phyloP scores from a whole-genome alignment of 805 yeast genomes.

The Lachancea nothofagi region DNA sequence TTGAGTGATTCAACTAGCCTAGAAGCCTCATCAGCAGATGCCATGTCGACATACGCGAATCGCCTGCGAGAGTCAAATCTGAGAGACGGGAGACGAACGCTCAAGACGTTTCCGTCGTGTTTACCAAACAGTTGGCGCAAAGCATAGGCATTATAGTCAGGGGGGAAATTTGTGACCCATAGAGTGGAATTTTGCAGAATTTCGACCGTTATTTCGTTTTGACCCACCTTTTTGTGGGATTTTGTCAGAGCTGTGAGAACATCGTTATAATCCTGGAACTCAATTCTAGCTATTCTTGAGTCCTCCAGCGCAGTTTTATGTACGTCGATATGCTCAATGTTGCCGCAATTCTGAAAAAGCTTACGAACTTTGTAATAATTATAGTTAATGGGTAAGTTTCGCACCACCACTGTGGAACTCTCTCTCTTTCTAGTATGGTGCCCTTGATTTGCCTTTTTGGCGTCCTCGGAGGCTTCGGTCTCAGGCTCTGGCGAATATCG shows the following conservation, averaged over 20 bases:
- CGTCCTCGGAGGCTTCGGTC: background rate
- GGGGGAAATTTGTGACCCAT: slow-evolving; percentile 75
- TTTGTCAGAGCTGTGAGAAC: slow-evolving; percentile 57
- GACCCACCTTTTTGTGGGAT: slow-evolving; percentile 44
- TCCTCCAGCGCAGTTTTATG: slow-evolving; percentile 17
- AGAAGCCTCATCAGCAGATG: slow-evolving; percentile 38
- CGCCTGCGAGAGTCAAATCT: slow-evolving; percentile 50
- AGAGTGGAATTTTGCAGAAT: slow-evolving; percentile 46
- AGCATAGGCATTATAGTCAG: slow-evolving; percentile 38
- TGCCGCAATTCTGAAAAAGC: slow-evolving; percentile 61
- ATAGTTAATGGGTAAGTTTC: slow-evolving; percentile 39
- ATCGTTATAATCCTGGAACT: slow-evolving; percentile 44
- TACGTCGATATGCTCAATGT: slow-evolving; percentile 36
- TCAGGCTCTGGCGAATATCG: background rate
- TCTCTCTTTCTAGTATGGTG: slow-evolving; percentile 50
- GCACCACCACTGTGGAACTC: slow-evolving; percentile 49
- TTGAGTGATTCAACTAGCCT: slow-evolving; percentile 40
- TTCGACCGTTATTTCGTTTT: slow-evolving; percentile 40
- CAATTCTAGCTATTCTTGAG: slow-evolving; percentile 47
- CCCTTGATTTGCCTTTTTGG: background rate
- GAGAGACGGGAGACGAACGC: slow-evolving; percentile 61
- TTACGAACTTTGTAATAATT: slow-evolving; percentile 37
- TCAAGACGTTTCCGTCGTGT: slow-evolving; percentile 38
- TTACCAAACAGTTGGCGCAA: slow-evolving; percentile 38
- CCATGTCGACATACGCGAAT: slow-evolving; percentile 67